Base-by-base conservation (phyloP, 2,329 filamentous ascomycete genomes). In the Sporothrix euskadiensis region DNA sequence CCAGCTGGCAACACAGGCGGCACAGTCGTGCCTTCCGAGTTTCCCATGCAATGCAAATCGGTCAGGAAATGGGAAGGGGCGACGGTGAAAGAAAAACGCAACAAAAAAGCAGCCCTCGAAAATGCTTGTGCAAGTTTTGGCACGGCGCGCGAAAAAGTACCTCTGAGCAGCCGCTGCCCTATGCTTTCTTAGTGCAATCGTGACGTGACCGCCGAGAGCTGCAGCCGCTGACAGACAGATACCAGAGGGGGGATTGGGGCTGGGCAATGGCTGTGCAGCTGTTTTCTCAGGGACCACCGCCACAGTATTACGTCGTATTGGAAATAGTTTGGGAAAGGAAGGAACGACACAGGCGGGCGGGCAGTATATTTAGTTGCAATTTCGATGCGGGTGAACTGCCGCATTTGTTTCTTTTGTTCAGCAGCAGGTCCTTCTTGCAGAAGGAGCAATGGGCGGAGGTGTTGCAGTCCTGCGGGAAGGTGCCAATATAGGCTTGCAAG, bases 261-360 rank as follows among this genome's bases (percentile, higher is more conserved):
- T 65, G 59, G 59, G 59, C 59, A n/a, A 65, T 44, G 59, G 59
- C 59, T 65, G 59, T 65, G 59, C 59, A 65, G 59, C 19, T 6
- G 22, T 26, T 44, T 44, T 65, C n/a, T 41, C 7, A 7, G 39
- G 14, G 39, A 14, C 59, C 35, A 65, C 59, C 59, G 59, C 59
- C 59, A 44, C 59, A 65, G n/a, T 5, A 44, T 39, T 41, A 35
- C 56, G 56, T 26, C 26, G 26, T 26, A 26, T 35, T 52, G 47
- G 4, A n/a, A 52, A 7, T 19, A 19, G 39, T 35, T 22, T 41
- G 57, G 30, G 57, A 32, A 63, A 41, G 59, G 19, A 22, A 63
- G 30, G 35, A 63, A 41, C 57, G 9, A 12, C 32, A 39, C 30
- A 14, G 16, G 32, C 19, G 57, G 57, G 26, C 56, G 32, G 14